Conservation (phyloP, 257 asterid species). For the Marsdenia floribunda region DNA sequence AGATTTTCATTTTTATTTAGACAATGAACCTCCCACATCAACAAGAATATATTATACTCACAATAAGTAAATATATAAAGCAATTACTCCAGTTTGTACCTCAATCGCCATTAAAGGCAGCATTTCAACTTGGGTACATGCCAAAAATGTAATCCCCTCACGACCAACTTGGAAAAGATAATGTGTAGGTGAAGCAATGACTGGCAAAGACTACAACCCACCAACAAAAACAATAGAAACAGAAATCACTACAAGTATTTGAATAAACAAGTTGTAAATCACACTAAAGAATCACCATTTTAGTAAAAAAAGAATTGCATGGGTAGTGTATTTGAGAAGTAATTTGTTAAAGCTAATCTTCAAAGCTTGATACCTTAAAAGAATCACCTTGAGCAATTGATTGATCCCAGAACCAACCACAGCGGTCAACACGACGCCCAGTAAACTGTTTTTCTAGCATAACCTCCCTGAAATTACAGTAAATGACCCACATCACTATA, state of each 20-base stretch:
- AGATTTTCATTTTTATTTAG: neutral
- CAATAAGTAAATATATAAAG: too few species aligned
- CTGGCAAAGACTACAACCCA: constrained; percentile 60
- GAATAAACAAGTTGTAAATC: neutral
- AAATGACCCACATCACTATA: constrained; percentile 17
- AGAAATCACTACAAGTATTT: neutral
- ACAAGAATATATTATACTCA: neutral
- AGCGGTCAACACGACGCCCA: constrained; percentile 83
- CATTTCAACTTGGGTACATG: constrained; percentile 97
- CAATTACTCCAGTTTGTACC: constrained; percentile 37
- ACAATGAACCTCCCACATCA: neutral
- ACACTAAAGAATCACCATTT: neutral
- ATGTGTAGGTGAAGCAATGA: constrained; percentile 96
- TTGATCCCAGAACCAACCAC: constrained; percentile 98
- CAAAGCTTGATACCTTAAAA: constrained; percentile 56
- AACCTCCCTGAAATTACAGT: constrained; percentile 64
- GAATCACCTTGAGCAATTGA: constrained; percentile 81
- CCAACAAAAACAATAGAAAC: constrained; percentile 15
- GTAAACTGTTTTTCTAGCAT: constrained; percentile 94
- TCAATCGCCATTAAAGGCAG: constrained; percentile 97
- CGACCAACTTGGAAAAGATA: constrained; percentile 95
- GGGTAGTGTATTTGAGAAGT: neutral
- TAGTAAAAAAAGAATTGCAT: neutral
- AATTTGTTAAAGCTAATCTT: neutral
- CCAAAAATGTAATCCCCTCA: constrained; percentile 89